Percentiles rank a stretch among this genome's conserved stretches.
Conservation (phyloP, 345 rosid species). For the Gossypioides kirkii region DNA sequence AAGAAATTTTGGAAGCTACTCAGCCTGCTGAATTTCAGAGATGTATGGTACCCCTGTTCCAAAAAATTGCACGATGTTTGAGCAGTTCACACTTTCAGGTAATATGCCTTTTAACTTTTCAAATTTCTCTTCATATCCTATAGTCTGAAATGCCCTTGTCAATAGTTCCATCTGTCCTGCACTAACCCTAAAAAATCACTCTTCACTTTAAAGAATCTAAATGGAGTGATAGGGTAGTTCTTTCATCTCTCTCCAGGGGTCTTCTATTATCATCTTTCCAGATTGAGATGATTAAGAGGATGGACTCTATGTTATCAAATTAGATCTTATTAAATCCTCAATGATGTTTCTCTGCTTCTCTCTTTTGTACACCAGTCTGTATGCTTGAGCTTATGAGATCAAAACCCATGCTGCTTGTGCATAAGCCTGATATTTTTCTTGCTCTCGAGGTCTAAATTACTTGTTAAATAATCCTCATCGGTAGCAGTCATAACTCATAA, state of each 20-base stretch:
- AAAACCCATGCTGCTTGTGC: background rate
- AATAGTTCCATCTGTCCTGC: background rate
- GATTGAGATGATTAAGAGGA: background rate
- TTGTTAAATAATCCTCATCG: background rate
- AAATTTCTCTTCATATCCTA: background rate
- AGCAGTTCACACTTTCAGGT: slow-evolving; percentile 82
- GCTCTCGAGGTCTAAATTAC: background rate
- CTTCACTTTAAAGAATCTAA: background rate
- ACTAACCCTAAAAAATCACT: background rate
- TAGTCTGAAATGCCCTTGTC: background rate
- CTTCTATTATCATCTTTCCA: background rate
- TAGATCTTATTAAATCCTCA: background rate
- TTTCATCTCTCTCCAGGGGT: background rate
- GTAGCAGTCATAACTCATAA: background rate
- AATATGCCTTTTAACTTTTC: slow-evolving; percentile 5
- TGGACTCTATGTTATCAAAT: slow-evolving; percentile 5
- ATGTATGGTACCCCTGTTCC: slow-evolving; percentile 65
- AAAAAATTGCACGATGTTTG: slow-evolving; percentile 59
- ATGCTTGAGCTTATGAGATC: background rate
- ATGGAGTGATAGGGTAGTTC: background rate
- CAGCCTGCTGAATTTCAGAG: slow-evolving; percentile 65
- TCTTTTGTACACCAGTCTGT: background rate
- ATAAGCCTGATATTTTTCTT: background rate
- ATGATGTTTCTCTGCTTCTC: slow-evolving; percentile 1
- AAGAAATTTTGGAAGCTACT: slow-evolving; percentile 70